Evolutionary conservation across 768 basidiomycete genomes (phyloP), one percentile per base, ranked within the genome.

Genomic region (Trametes sanguinea): DNA sequence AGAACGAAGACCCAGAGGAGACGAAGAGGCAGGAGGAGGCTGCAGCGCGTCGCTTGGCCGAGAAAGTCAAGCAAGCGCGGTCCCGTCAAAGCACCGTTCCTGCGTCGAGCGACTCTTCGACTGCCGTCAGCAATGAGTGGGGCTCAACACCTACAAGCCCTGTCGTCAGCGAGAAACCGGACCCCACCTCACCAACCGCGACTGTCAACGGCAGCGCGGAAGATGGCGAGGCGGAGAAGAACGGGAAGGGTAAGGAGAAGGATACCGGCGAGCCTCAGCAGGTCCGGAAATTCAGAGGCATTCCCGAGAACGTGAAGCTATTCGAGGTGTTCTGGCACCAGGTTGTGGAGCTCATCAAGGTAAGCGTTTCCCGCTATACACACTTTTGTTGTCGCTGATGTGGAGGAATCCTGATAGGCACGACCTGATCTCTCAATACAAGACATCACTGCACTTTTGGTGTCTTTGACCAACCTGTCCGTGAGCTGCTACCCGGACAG

Each of bases 241-340:
- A 72, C 14, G 76, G 74, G 16, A 86, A 86, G 70, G 86, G 82
- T 42, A 88, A 89, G 68, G 85, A 81, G 57, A 85, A 81, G 73
- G 90, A 85, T 66, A 66, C 58, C 3, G 67, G 56, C 56, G 63
- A 50, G 78, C 73, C 0, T 62, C 74, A 62, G 45, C 61, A 13
- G 45, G 82, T 86, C 39, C 85, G 82, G 69, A 97, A 95, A 75
- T 98, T 97, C 79, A 80, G 97, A 73, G 97, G 97, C 17, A 87
- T 98, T 45, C 97, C 97, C 7, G 92, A 95, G 72, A 84, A 98
- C 66, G 97, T 97, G 27, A 92, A 90, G 71, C 76, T 99, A 54
- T 99, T 99, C 64, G 97, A 99, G 72, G 95, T 98, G 10, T 99
- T 98, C 73, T 99, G 97, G 96, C 88, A 91, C 65, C 97, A 99